phyloP scores from a whole-genome alignment of 1,284 basidiomycete genomes.

The Cryptococcus sp. region DNA sequence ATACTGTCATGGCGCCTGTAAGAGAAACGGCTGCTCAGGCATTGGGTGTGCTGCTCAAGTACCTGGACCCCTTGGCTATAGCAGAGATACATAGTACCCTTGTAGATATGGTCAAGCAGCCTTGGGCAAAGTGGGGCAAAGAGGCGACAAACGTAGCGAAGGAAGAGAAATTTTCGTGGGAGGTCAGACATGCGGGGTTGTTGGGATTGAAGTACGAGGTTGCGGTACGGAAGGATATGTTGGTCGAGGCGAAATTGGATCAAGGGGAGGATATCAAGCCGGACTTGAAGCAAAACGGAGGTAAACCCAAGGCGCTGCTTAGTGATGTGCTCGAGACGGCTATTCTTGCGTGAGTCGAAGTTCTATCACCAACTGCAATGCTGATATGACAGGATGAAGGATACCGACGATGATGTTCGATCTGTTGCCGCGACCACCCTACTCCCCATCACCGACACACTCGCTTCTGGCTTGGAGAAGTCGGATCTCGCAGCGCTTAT shows the following conservation, averaged over 20 bases:
- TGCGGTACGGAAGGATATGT: constrained; percentile 79
- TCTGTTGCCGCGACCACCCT: constrained; percentile 91
- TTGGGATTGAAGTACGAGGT: constrained; percentile 97
- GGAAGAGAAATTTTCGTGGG: constrained; percentile 72
- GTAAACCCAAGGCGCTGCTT: constrained; percentile 43
- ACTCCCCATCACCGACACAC: constrained; percentile 72
- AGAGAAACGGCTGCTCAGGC: constrained; percentile 95
- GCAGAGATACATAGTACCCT: constrained; percentile 75
- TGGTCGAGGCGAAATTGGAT: constrained; percentile 43
- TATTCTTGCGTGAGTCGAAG: constrained; percentile 65
- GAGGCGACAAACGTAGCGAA: constrained; percentile 44
- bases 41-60: constrained; percentile 77
- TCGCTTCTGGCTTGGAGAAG: constrained; percentile 66
- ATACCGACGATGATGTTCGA: constrained; percentile 93
- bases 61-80: constrained; percentile 74
- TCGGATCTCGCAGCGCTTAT: constrained; percentile 68
- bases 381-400: constrained; percentile 60
- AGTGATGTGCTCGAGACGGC: constrained; percentile 78
- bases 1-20: constrained; percentile 94
- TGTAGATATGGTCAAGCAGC: constrained; percentile 88
- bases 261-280: constrained; percentile 30
- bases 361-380: neutral
- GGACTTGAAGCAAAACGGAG: constrained; percentile 9
- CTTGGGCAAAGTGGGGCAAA: constrained; percentile 52
- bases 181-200: constrained; percentile 92